These are phyloP conservation scores for Lachnellula hyalina DNA, from an alignment of 2,329 filamentous ascomycete species.

Conservation along the genomic window DNA sequence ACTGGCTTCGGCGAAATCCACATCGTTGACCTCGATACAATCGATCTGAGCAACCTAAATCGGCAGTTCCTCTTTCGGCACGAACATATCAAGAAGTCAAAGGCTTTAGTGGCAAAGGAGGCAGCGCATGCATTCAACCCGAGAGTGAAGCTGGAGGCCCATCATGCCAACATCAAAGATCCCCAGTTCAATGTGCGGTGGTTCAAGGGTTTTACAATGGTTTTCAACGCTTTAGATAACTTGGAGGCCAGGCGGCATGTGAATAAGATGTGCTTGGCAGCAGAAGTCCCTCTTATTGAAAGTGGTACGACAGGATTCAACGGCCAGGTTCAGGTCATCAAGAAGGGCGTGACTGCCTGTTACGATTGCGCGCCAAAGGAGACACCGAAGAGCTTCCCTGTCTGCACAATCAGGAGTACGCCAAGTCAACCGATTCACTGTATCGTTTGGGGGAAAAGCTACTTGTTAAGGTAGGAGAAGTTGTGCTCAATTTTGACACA, in stretches of 20 bases:
- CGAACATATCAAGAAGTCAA: constrained; percentile 97
- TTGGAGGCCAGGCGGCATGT: constrained; percentile 90
- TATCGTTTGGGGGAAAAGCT: constrained; percentile 98
- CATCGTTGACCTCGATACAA: constrained; percentile 95
- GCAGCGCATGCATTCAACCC: constrained; percentile 89
- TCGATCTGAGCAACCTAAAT: constrained; percentile 96
- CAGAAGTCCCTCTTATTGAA: constrained; percentile 85
- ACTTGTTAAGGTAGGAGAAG: constrained; percentile 65
- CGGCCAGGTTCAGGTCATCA: constrained; percentile 95
- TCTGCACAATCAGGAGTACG: constrained; percentile 95
- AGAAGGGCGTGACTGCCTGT: constrained; percentile 85
- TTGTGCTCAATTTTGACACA: not conserved
- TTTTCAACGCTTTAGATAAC: constrained; percentile 97
- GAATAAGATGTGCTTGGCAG: constrained; percentile 94
- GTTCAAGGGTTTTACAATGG: constrained; percentile 77
- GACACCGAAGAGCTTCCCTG: constrained; percentile 85
- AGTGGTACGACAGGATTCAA: constrained; percentile 98
- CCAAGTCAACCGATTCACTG: constrained; percentile 96
- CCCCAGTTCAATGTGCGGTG: constrained; percentile 77
- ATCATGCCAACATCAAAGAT: constrained; percentile 96
- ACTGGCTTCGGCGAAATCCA: constrained; percentile 90
- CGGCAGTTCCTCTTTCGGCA: constrained; percentile 95
- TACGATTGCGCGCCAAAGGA: constrained; percentile 94
- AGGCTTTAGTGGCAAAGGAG: constrained; percentile 90
- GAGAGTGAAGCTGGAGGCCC: constrained; percentile 75